Evolutionary conservation across 108 stramenopile species (phyloP), one percentile per base, ranked within the genome.

Genomic region (Skeletonema costatum): DNA sequence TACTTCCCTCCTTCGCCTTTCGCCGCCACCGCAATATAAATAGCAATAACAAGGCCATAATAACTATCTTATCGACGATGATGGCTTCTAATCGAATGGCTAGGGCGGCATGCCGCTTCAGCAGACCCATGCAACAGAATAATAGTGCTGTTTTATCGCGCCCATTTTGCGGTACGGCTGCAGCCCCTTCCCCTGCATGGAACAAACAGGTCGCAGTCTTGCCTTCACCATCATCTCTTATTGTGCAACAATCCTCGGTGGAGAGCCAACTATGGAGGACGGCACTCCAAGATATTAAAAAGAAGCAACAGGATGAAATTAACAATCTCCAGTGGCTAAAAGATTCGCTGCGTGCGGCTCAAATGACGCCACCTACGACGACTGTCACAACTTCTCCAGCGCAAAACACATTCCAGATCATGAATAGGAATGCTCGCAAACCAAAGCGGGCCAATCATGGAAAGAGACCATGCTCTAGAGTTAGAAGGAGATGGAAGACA

Each of bases 381-480:
- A 38, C 33, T 13, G 53, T 25, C 19, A 25, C 53, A 56, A 56
- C 53, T 56, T 25, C 53, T 6, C 77, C 62, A 64, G 17, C 0
- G 8, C 71, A 19, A 42, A 42, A 56, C 60, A 74, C 73, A 48
- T 84, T 87, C 31, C 77, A 86, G 66, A 79, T 68, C 11, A 86
- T 90, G 89, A 89, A 89, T 71, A 81, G 92, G 42, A 93, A 93
- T 63, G 80, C 85, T n/a, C 79, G 92, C 30, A 76, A 76, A 53
- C 64, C 89, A 0, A 93, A 89, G 68, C 76, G 79, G 44, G 87
- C 92, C 0, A 93, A 93, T 69, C 77, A 88, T 41, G 92, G 92
- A 5, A 78, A 83, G 41, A 74, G 92, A 17, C 89, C 92, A 14
- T 90, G 89, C 70, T 93, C 92, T 11, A 75, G 87, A 41, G 48